Conservation (phyloP, 2,329 filamentous ascomycete genomes). For the Esteya vermicola region DNA sequence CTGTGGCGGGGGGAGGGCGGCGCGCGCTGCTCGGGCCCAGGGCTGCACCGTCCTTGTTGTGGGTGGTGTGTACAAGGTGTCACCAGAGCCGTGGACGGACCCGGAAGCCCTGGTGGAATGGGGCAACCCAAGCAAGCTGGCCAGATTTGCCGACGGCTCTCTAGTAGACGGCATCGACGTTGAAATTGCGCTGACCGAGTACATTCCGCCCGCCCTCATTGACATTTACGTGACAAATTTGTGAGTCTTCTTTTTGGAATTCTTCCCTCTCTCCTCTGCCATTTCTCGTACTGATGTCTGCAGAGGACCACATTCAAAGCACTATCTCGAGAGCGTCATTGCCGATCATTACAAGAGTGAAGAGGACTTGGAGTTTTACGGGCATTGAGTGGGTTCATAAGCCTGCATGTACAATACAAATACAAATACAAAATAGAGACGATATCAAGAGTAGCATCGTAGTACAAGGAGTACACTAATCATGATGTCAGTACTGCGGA, state of each 20-base stretch:
- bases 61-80: constrained; percentile 85
- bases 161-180: constrained; percentile 68
- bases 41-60: constrained; percentile 78
- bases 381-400: too few species aligned
- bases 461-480: too few species aligned
- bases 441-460: too few species aligned
- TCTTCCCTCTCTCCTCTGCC: constrained; percentile 34
- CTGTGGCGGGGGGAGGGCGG: constrained; percentile 70
- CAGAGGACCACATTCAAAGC: constrained; percentile 18
- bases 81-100: constrained; percentile 76
- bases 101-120: constrained; percentile 74
- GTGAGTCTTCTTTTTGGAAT: constrained; percentile 12
- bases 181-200: constrained; percentile 68
- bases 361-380: constrained; percentile 10
- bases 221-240: constrained; percentile 79
- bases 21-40: constrained; percentile 69
- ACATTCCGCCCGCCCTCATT: constrained; percentile 61
- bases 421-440: too few species aligned
- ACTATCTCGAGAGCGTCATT: constrained; percentile 15
- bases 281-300: not conserved
- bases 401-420: not conserved
- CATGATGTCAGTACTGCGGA: too few species aligned
- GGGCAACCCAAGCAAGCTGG: constrained; percentile 63
- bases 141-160: constrained; percentile 64
- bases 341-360: constrained; percentile 16